Evolutionary conservation across 306 rosid species (phyloP), one percentile per base, ranked within the genome.

Genomic region (Lagenaria siceraria): DNA sequence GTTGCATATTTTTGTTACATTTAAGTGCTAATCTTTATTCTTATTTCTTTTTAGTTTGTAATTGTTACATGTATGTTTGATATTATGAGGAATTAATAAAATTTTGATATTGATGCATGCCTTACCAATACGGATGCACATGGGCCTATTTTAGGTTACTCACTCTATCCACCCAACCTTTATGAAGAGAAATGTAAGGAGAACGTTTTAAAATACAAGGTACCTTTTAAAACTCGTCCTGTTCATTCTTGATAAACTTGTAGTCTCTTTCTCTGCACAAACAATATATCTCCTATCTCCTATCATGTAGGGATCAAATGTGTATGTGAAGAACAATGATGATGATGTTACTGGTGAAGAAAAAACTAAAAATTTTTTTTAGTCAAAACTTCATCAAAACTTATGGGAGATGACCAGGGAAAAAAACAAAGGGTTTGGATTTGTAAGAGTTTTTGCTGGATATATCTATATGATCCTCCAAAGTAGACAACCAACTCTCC

Each of bases 121-220:
- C n/a, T n/a, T n/a, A n/a, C n/a, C n/a, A n/a, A n/a, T n/a, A n/a
- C n/a, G n/a, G n/a, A n/a, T n/a, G n/a, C n/a, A n/a, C n/a, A n/a
- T n/a, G n/a, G n/a, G n/a, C n/a, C n/a, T n/a, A n/a, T n/a, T n/a
- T n/a, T n/a, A n/a, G n/a, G n/a, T n/a, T n/a, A n/a, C n/a, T n/a
- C n/a, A n/a, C n/a, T n/a, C n/a, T n/a, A n/a, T n/a, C n/a, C n/a
- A n/a, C n/a, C n/a, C n/a, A n/a, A n/a, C n/a, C n/a, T n/a, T 55
- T 88, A 84, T 52, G 97, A 91, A 88, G 96, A 91, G 83, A 89
- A 93, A 80, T 88, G 96, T n/a, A 88, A 85, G 84, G 96, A 89
- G 84, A 90, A 91, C 78, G 75, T 87, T 69, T 27, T 85, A 80
- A 93, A 89, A 74, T 88, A 60, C 61, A 85, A 87, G 93, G 96